A percentile compares a stretch with the other conserved stretches of the same genome.
These are phyloP conservation scores for Plasmodium adleri DNA, from an alignment of 169 alveolate genomes.

Conservation along the genomic window DNA sequence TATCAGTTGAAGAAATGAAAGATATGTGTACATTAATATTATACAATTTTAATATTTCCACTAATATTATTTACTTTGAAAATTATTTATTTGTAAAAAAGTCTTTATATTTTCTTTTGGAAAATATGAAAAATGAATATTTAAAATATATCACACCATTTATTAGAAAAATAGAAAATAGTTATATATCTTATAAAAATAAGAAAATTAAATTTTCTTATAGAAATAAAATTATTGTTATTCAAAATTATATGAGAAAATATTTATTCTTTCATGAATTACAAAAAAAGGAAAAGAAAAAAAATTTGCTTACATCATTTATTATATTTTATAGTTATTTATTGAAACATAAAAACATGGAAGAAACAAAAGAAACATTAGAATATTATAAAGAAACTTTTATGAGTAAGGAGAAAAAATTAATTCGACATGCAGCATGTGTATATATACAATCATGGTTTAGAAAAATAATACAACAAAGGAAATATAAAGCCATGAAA, in stretches of 20 bases:
- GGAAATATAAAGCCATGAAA: conserved; percentile 59
- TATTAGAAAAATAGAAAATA: conserved; percentile 47
- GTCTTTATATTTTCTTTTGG: conserved; percentile 58
- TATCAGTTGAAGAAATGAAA: conserved; percentile 22
- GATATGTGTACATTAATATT: conserved; percentile 55
- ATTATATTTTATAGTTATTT: conserved; percentile 58
- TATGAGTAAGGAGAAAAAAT: conserved; percentile 57
- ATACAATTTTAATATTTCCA: conserved; percentile 27
- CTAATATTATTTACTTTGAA: conserved; percentile 28
- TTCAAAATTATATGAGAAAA: conserved; percentile 68
- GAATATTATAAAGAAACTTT: conserved; percentile 49
- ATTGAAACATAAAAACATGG: conserved; percentile 34
- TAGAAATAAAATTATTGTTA: conserved; percentile 44
- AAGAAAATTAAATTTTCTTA: conserved; percentile 27
- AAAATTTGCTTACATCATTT: conserved; percentile 63
- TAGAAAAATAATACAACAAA: conserved; percentile 72
- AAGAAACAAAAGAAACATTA: conserved; percentile 56
- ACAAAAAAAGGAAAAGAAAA: conserved; percentile 41
- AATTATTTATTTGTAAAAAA: conserved; percentile 50
- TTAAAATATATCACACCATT: conserved; percentile 28
- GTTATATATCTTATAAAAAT: conserved; percentile 32
- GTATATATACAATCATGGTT: conserved; percentile 73
- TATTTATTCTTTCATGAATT: conserved; percentile 14
- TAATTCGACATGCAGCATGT: conserved; percentile 73
- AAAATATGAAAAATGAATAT: conserved; percentile 38